Evolutionary conservation across 208 protist species (phyloP), one percentile per base, ranked within the genome.

Genomic region (Acanthamoeba royreba): DNA sequence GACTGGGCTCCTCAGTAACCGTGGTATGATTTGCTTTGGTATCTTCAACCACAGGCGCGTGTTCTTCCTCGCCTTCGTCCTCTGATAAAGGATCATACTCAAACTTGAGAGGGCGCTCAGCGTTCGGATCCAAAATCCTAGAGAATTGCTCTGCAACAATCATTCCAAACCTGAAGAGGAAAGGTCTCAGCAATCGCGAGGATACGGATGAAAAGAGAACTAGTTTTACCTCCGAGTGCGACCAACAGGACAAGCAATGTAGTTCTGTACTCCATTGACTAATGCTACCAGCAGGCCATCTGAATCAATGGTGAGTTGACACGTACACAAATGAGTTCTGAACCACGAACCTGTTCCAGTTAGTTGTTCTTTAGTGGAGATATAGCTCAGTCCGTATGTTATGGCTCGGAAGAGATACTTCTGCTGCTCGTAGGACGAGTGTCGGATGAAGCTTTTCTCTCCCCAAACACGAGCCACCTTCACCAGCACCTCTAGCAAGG

Each of bases 381-480:
- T 4, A 55, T 89, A 66, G 33, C 22, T 22, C 46, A 89, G 19
- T 4, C 81, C 53, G 35, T 47, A 89, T 31, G 31, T 35, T 11
- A 89, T 35, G 31, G 53, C 15, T 33, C 25, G 55, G 49, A 42
- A 89, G 45, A 89, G 46, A 22, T 89, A 89, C 46, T 35, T 40
- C 2, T 89, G 81, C 31, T 89, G 81, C 47, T 35, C 47, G 25
- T 69, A 89, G 31, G 81, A 66, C n/a, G 81, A 89, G 38, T 89
- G 81, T 22, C 81, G 81, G 0, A 89, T 66, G 53, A 89, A 89
- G 81, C 81, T 45, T 40, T 58, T 66, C 25, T 89, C 81, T 5
- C 53, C 53, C 81, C 81, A 89, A 11, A 89, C 53, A 52, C 33
- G 49, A 11, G 46, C 81, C 22, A 89, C 49, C 49, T 89, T 89